These are phyloP conservation scores for Paraphysoderma sedebokerense DNA, from an alignment of 371 early-diverging fungal genomes.

Conservation along the genomic window DNA sequence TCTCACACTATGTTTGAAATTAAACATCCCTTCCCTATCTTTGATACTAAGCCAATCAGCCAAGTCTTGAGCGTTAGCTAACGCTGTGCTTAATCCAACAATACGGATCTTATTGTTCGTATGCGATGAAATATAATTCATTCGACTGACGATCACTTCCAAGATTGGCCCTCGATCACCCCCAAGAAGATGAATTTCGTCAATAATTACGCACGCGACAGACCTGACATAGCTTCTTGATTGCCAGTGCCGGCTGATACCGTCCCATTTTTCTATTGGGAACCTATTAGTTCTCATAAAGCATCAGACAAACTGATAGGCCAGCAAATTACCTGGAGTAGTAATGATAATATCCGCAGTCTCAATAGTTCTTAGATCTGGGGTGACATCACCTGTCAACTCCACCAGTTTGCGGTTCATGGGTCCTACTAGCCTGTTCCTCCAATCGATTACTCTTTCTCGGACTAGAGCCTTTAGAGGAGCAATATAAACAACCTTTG, in stretches of 20 bases:
- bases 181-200: constrained; percentile 97
- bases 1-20: constrained; percentile 86
- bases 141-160: constrained; percentile 94
- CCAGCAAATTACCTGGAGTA: constrained; percentile 22
- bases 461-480: constrained; percentile 98
- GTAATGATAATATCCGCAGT: constrained; percentile 92
- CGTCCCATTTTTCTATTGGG: constrained; percentile 99
- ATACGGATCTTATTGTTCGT: constrained; percentile 60
- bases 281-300: too few species aligned
- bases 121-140: constrained; percentile 74
- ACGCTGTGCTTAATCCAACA: constrained; percentile 92
- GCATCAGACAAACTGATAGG: constrained; percentile 14
- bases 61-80: constrained; percentile 94
- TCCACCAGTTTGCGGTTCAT: constrained; percentile 75
- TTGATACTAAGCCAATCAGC: constrained; percentile 87
- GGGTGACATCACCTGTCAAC: constrained; percentile 93
- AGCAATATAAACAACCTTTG: constrained; percentile 94
- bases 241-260: constrained; percentile 84
- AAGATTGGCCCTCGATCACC: constrained; percentile 93
- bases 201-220: constrained; percentile 85
- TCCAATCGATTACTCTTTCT: constrained; percentile 89
- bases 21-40: constrained; percentile 57
- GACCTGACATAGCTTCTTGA: constrained; percentile 60
- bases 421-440: constrained; percentile 44
- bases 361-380: constrained; percentile 68